Conservation (phyloP, 176 grass and related monocot species). For the Rhipidocladum racemiflorum region DNA sequence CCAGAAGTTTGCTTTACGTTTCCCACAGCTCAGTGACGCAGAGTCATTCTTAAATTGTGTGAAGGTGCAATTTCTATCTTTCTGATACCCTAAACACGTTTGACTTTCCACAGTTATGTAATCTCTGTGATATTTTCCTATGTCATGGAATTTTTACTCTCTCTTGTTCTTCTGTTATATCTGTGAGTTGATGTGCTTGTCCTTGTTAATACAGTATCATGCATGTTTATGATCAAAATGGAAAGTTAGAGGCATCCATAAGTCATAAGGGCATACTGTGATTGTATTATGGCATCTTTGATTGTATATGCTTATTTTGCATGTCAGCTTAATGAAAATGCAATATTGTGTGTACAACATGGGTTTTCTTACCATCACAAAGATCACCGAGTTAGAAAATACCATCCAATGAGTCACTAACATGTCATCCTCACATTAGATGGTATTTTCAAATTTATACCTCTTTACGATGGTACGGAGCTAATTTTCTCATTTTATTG, state of each 20-base stretch:
- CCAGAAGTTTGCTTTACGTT: slow-evolving; percentile 88
- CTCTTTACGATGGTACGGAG: too few relatives aligned
- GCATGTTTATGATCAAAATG: not conserved
- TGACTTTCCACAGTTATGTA: not conserved
- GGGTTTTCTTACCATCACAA: not conserved
- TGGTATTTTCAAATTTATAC: too few relatives aligned
- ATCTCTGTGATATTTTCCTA: not conserved
- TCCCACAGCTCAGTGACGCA: slow-evolving; percentile 46
- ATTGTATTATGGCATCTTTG: not conserved
- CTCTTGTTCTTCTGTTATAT: not conserved
- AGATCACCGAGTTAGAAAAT: too few relatives aligned
- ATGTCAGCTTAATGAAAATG: slow-evolving; percentile 5
- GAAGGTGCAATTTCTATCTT: slow-evolving; percentile 41
- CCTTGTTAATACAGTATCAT: not conserved
- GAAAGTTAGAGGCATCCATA: not conserved
- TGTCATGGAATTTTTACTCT: not conserved
- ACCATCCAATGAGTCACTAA: too few relatives aligned
- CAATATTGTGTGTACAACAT: not conserved
- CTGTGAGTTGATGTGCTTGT: not conserved
- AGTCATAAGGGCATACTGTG: not conserved
- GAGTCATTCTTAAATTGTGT: slow-evolving; percentile 74
- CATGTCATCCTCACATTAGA: too few relatives aligned
- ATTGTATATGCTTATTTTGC: slow-evolving; percentile 1
- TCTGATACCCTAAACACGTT: not conserved
- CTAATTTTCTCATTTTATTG: too few relatives aligned